phyloP scores from a whole-genome alignment of 176 grass and related monocot species.

The Tuctoria greenei region DNA sequence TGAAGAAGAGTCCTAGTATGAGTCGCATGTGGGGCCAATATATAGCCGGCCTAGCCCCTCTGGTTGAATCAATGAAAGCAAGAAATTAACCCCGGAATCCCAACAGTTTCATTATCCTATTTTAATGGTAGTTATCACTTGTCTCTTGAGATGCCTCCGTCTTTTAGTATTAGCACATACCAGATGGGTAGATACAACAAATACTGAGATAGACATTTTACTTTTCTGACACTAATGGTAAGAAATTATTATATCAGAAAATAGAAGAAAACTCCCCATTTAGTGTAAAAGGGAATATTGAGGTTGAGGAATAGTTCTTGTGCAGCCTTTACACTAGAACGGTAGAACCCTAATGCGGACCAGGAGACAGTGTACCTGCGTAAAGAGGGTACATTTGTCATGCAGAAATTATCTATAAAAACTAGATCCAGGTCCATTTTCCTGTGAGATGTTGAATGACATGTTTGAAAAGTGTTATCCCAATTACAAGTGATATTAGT shows the following conservation, averaged over 20 bases:
- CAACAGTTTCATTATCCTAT: background rate
- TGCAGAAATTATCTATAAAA: background rate
- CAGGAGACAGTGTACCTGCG: conserved; percentile 6
- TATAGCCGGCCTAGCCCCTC: too few relatives aligned
- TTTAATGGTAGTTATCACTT: background rate
- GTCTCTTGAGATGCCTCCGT: background rate
- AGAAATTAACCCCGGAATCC: too few relatives aligned
- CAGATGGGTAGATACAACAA: background rate
- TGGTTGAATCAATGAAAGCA: too few relatives aligned
- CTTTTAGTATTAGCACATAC: background rate
- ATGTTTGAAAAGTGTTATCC: conserved; percentile 7
- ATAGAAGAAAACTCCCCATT: background rate
- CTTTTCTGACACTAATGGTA: conserved; percentile 1
- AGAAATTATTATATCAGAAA: background rate
- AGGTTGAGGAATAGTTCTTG: background rate
- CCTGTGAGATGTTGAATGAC: background rate
- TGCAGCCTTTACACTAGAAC: background rate
- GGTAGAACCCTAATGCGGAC: background rate
- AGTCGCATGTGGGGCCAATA: too few relatives aligned
- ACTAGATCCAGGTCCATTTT: background rate
- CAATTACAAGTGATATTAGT: background rate
- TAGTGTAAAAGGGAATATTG: background rate
- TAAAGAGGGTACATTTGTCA: conserved; percentile 15
- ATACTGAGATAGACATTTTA: background rate
- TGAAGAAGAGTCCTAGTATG: too few relatives aligned